Base-by-base conservation (phyloP, 192 early-diverging fungal genomes). In the Cladochytrium replicatum region DNA sequence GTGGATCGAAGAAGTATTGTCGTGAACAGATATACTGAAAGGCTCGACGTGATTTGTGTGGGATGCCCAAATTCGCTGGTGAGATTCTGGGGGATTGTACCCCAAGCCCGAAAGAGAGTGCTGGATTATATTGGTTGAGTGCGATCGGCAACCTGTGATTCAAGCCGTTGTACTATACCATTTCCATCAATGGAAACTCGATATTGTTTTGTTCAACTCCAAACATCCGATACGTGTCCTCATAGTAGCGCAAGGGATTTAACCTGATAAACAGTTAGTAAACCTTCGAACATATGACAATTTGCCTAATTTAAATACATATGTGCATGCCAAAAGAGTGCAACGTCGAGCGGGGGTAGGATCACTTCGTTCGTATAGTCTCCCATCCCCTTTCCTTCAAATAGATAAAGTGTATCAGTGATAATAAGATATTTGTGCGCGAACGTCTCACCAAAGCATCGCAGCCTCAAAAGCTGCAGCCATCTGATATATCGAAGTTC, bases 241-340 rank as follows among this genome's bases (percentile, higher is more conserved):
- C 75, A 29, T 74, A 55, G 63, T 82, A 82, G 19, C 68, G 59
- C 21, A 68, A 52, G 0, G 77, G 77, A 4, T 62, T 62, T 9
- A 82, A 54, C n/a, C n/a, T n/a, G n/a, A n/a, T n/a, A n/a, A n/a
- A n/a, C n/a, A n/a, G n/a, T n/a, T n/a, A n/a, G n/a, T n/a, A n/a
- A n/a, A n/a, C n/a, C n/a, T n/a, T n/a, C n/a, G n/a, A n/a, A n/a
- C n/a, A n/a, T n/a, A n/a, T n/a, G n/a, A n/a, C n/a, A n/a, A n/a
- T n/a, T n/a, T n/a, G n/a, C n/a, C n/a, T n/a, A n/a, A n/a, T n/a
- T n/a, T n/a, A n/a, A n/a, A n/a, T n/a, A n/a, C 68, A 75, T 68
- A 50, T 82, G 80, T 4, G 54, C 34, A 44, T 76, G 77, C 80
- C 80, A 82, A 55, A 82, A 73, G 41, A 67, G 49, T 0, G 71